Base-by-base conservation (phyloP, 2,329 filamentous ascomycete species). In the Trichoderma semiorbis region DNA sequence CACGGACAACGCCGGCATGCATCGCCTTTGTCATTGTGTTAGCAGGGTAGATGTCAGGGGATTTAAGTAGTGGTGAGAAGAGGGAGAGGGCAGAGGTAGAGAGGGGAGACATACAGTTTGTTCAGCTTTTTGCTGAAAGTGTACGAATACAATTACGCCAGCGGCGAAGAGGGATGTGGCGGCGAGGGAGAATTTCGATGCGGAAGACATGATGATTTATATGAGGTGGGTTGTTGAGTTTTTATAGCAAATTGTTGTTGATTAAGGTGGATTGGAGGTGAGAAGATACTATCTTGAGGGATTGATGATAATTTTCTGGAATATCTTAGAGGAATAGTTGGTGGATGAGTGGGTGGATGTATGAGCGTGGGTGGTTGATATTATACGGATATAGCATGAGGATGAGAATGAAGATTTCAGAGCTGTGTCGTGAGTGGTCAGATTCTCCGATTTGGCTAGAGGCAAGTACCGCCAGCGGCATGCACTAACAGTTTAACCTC, bases 1-100 rank as follows among this genome's bases (percentile, higher is more conserved):
- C 96, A 74, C 95, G 93, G 75, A 98, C 85, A 55, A 99, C 96
- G 58, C 96, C 96, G 75, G 92, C 89, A 79, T 99, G 96, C 96
- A 99, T 99, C 71, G 93, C 93, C 96, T 95, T 69, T 60, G 30
- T 30, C 10, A 21, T 6, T n/a, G 24, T n/a, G 55, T 67, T 62
- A 67, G 57, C 26, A 67, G 30, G 26, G 16, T 21, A 32, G 61
- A 11, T 18, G 16, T 10, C 34, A 32, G 61, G 34, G 18, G 32
- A 21, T 16, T 10, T 8, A 69, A 2, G 12, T 14, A 18, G 32
- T 14, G 6, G 7, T 2, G 24, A 36, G 18, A 14, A 24, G 32
- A 53, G 21, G 30, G 5, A 2, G 66, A 53, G 34, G 28, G 55
- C 2, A 58, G 55, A 32, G 21, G 84, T 11, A 57, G 26, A 28